Evolutionary conservation across 768 basidiomycete genomes (phyloP).

Genomic region (Coprinopsis cinerea): DNA sequence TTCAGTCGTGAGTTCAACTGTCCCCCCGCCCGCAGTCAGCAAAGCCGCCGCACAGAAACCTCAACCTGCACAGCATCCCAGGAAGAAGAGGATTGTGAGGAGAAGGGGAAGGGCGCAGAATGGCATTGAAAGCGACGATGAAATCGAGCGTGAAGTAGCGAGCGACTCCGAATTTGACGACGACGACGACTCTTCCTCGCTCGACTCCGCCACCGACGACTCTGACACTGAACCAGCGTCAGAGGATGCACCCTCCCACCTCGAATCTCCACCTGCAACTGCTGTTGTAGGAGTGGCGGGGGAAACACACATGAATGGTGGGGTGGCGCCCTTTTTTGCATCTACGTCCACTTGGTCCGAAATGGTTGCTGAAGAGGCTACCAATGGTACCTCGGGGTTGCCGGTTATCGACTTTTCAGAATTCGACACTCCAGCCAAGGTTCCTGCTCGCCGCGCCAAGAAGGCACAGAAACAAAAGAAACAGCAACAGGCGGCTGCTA

Average conservation of each 20-base stretch:
- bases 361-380: constrained; percentile 72
- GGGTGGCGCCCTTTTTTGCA: constrained; percentile 46
- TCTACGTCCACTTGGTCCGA: constrained; percentile 67
- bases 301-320: constrained; percentile 27
- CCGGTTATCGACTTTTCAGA: constrained; percentile 82
- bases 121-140: constrained; percentile 68
- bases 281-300: constrained; percentile 39
- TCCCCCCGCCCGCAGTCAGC: constrained; percentile 24
- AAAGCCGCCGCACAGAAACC: constrained; percentile 27
- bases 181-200: constrained; percentile 49
- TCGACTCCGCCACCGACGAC: constrained; percentile 53
- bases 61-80: constrained; percentile 25
- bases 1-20: constrained; percentile 31
- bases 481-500: background rate
- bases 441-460: constrained; percentile 34
- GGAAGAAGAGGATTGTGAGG: constrained; percentile 44
- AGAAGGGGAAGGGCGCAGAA: constrained; percentile 59
- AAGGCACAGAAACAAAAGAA: constrained; percentile 28
- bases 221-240: constrained; percentile 68
- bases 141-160: constrained; percentile 63
- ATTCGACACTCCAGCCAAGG: constrained; percentile 35
- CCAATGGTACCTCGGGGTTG: constrained; percentile 58
- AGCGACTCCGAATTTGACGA: constrained; percentile 70
- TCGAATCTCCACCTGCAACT: constrained; percentile 67
- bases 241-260: constrained; percentile 51